Evolutionary conservation across 1,284 basidiomycete genomes (phyloP), one percentile per base, ranked within the genome.

Genomic region (Apiotrichum porosum): DNA sequence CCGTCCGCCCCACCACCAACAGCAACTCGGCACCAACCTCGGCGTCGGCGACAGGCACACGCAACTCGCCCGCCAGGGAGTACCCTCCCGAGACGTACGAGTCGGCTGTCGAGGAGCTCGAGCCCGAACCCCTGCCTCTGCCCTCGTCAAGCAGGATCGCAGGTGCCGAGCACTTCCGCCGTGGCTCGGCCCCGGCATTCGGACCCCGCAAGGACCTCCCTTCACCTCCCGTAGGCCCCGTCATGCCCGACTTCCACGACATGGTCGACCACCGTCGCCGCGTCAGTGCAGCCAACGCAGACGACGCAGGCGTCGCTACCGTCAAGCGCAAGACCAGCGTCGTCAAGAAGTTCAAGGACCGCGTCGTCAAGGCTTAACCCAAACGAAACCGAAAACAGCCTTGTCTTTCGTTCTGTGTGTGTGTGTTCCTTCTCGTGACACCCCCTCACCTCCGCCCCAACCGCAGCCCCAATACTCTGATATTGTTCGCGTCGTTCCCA

Each of bases 231-330:
- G 61, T 71, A 9, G 61, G 51, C 28, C 72, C 70, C 18, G 72
- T 74, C 49, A 62, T 74, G 57, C 72, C 70, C n/a, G 62, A 68
- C 50, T 74, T 72, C 51, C 60, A 64, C 21, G 69, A 71, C 48
- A 39, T 69, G 6, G 40, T 60, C 19, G 21, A 4, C 15, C 42
- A 23, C 28, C 41, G 43, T 17, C 44, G 49, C 32, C 24, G 42
- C 10, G 39, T 37, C 37, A 5, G 23, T 21, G 17, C 10, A 6
- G 26, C 24, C 24, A 26, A 37, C 26, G 26, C 30, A 5, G 10
- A n/a, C 24, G n/a, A n/a, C 6, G 19, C 41, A 22, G 19, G 4
- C 41, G 33, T 22, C 12, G 26, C 23, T 12, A 18, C 24, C 15
- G 50, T 73, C 22, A 67, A 62, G 58, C 60, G 71, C 50, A 73